Evolutionary conservation across 2,329 filamentous ascomycete species (phyloP).

Genomic region (Claviceps pusilla): DNA sequence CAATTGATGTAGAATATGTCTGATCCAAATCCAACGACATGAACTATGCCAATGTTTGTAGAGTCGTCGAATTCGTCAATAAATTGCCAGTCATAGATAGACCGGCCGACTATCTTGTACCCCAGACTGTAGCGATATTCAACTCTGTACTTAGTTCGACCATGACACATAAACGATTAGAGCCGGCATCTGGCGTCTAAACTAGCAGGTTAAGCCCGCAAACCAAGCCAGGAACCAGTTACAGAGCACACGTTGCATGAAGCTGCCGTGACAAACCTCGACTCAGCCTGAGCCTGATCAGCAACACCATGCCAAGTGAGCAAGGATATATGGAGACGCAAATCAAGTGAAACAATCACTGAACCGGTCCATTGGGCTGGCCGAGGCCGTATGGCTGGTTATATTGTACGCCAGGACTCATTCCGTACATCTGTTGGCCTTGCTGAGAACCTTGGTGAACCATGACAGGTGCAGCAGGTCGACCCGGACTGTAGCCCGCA

Average conservation of each 20-base stretch:
- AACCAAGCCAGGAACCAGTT: neutral
- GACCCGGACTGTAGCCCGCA: slow-evolving; percentile 76
- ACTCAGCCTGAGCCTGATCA: neutral
- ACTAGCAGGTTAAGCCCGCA: neutral
- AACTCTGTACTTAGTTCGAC: neutral
- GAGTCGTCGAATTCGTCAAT: slow-evolving; percentile 3
- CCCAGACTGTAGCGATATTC: slow-evolving; percentile 1
- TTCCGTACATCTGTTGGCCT: slow-evolving; percentile 62
- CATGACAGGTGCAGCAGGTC: slow-evolving; percentile 76
- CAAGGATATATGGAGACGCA: neutral
- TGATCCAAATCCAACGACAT: slow-evolving; percentile 26
- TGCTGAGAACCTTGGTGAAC: slow-evolving; percentile 87
- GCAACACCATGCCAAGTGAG: neutral
- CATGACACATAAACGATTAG: neutral
- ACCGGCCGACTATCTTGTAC: neutral
- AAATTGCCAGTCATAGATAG: neutral
- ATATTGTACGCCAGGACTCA: slow-evolving; percentile 61
- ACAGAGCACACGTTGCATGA: neutral
- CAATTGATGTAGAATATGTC: slow-evolving; percentile 38
- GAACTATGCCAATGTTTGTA: slow-evolving; percentile 4
- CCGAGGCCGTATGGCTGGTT: slow-evolving; percentile 60
- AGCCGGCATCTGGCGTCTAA: neutral
- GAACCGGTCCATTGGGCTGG: slow-evolving; percentile 55
- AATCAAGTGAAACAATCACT: slow-evolving; percentile 25
- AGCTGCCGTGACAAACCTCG: neutral